These are phyloP conservation scores for Spathaspora boniae DNA, from an alignment of 805 yeast genomes.

Conservation along the genomic window DNA sequence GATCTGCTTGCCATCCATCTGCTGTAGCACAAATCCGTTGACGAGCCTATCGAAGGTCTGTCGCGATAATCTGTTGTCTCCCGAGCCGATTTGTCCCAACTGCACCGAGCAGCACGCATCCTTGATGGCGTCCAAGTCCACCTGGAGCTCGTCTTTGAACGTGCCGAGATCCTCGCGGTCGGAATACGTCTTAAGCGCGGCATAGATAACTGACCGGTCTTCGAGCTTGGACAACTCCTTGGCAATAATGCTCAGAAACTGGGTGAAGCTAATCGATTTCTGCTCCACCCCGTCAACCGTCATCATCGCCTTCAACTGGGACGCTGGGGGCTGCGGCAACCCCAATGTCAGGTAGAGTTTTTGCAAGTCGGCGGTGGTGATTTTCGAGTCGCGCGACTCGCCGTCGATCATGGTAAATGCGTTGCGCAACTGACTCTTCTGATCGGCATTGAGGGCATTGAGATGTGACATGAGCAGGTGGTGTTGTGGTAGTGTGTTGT, in stretches of 20 bases:
- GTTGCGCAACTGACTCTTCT: slow-evolving; percentile 63
- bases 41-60: slow-evolving; percentile 50
- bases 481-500: not conserved
- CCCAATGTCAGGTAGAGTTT: slow-evolving; percentile 54
- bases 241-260: slow-evolving; percentile 62
- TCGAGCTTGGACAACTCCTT: slow-evolving; percentile 49
- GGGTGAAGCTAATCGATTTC: slow-evolving; percentile 51
- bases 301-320: slow-evolving; percentile 51
- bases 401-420: slow-evolving; percentile 80
- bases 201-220: slow-evolving; percentile 46
- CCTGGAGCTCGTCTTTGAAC: slow-evolving; percentile 32
- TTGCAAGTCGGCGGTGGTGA: slow-evolving; percentile 53
- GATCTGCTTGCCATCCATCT: slow-evolving; percentile 52
- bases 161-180: slow-evolving; percentile 15
- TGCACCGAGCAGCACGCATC: slow-evolving; percentile 46
- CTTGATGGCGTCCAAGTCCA: slow-evolving; percentile 48
- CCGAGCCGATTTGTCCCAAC: slow-evolving; percentile 44
- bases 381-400: slow-evolving; percentile 66
- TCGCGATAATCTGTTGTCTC: slow-evolving; percentile 39
- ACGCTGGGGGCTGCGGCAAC: slow-evolving; percentile 39
- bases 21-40: slow-evolving; percentile 52
- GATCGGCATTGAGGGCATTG: slow-evolving; percentile 53
- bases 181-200: slow-evolving; percentile 56
- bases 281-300: slow-evolving; percentile 15
- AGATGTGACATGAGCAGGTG: slow-evolving; percentile 13